These are phyloP conservation scores for Suillus tomentosus DNA, from an alignment of 768 basidiomycete species.

Conservation along the genomic window DNA sequence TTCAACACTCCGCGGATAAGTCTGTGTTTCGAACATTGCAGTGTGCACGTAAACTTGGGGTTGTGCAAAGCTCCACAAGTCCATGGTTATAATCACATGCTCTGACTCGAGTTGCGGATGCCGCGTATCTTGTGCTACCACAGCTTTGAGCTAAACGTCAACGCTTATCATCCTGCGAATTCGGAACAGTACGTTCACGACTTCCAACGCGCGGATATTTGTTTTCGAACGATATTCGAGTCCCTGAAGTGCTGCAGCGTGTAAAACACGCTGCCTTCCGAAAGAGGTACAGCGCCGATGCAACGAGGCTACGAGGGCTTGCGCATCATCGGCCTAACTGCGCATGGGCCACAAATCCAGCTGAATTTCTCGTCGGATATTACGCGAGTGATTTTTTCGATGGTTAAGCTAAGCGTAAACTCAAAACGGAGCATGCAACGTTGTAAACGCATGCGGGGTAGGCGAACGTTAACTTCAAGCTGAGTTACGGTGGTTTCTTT, in stretches of 20 bases:
- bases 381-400: constrained; percentile 1
- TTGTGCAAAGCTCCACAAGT: not conserved
- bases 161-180: constrained; percentile 3
- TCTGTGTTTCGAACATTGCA: not conserved
- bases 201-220: not conserved
- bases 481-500: too few relatives aligned
- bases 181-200: too few relatives aligned
- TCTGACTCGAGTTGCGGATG: not conserved
- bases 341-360: not conserved
- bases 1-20: not conserved
- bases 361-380: constrained; percentile 8
- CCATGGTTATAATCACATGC: constrained; percentile 10
- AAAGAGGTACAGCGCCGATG: not conserved
- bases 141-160: not conserved
- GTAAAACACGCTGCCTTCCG: constrained; percentile 1
- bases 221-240: not conserved
- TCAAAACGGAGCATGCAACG: not conserved
- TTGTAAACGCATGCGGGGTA: constrained; percentile 3
- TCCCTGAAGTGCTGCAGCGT: constrained; percentile 2
- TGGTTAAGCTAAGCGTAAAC: not conserved
- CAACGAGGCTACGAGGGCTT: constrained; percentile 1
- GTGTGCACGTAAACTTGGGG: not conserved
- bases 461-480: too few relatives aligned
- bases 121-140: not conserved
- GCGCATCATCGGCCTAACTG: constrained; percentile 7